Evolutionary conservation across 257 asterid species (phyloP).

Genomic region (Echium plantagineum): DNA sequence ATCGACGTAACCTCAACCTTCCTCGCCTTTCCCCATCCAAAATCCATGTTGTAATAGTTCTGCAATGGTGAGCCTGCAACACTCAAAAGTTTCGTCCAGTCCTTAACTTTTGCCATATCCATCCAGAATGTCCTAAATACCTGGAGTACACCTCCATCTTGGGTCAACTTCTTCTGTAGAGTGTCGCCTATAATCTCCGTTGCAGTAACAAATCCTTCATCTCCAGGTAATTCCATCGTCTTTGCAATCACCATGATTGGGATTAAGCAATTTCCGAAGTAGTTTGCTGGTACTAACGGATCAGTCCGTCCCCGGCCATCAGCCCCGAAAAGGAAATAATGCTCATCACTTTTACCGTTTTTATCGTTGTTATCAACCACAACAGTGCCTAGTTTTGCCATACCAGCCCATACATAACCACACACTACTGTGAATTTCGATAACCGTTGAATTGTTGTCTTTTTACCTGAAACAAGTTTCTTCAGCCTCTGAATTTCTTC

Average conservation of each 20-base stretch:
- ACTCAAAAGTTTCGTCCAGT: slow-evolving; percentile 5
- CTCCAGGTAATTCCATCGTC: too few species aligned
- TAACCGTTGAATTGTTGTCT: slow-evolving; percentile 1
- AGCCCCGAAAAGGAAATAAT: too few species aligned
- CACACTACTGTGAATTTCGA: slow-evolving; percentile 28
- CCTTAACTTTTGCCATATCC: neutral
- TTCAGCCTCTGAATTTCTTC: slow-evolving; percentile 17
- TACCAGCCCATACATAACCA: slow-evolving; percentile 33
- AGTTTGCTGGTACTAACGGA: too few species aligned
- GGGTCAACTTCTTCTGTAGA: too few species aligned
- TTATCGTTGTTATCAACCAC: neutral
- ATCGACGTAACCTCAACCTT: slow-evolving; percentile 22
- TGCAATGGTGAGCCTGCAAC: slow-evolving; percentile 36
- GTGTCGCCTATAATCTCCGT: too few species aligned
- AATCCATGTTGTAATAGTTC: slow-evolving; percentile 27
- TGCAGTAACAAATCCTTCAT: too few species aligned
- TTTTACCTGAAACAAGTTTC: slow-evolving; percentile 6
- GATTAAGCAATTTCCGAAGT: too few species aligned
- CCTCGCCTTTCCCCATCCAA: slow-evolving; percentile 22
- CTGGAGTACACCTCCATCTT: too few species aligned
- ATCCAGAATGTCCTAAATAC: too few species aligned
- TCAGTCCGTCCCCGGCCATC: too few species aligned
- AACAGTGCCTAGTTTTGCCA: slow-evolving; percentile 6
- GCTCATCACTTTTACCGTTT: too few species aligned
- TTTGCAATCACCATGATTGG: too few species aligned